A percentile compares a stretch with the other conserved stretches of the same genome.
These are phyloP conservation scores for Westerdykella ornata DNA, from an alignment of 2,329 filamentous ascomycete genomes.

Conservation along the genomic window DNA sequence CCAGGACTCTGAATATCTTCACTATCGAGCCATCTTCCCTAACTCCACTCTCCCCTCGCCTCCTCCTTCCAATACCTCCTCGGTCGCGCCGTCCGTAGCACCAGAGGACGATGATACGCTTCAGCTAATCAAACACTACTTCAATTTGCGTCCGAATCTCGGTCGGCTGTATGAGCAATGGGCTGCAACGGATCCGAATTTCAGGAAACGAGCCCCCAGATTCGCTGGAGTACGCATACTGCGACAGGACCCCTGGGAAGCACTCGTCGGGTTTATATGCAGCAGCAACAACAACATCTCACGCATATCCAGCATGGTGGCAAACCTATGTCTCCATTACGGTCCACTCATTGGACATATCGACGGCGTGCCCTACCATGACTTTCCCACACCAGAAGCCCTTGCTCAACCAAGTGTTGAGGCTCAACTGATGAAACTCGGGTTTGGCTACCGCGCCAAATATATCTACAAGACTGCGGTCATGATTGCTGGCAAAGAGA, in stretches of 20 bases:
- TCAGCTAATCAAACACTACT: constrained; percentile 71
- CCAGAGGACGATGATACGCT: constrained; percentile 62
- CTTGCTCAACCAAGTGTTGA: constrained; percentile 74
- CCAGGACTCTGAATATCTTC: constrained; percentile 70
- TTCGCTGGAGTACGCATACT: constrained; percentile 91
- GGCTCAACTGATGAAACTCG: constrained; percentile 67
- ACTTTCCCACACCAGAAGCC: constrained; percentile 72
- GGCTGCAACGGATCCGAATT: constrained; percentile 80
- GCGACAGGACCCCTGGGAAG: constrained; percentile 93
- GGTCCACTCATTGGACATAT: constrained; percentile 68
- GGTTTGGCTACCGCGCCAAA: constrained; percentile 90
- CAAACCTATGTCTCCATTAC: constrained; percentile 84
- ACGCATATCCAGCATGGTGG: constrained; percentile 92
- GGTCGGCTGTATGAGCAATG: constrained; percentile 74
- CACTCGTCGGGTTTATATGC: constrained; percentile 90
- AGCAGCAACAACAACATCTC: constrained; percentile 98
- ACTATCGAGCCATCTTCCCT: constrained; percentile 68
- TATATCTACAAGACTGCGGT: constrained; percentile 84
- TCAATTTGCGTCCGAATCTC: constrained; percentile 77
- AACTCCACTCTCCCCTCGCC: constrained; percentile 30
- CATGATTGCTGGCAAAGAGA: constrained; percentile 61
- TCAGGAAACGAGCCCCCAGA: constrained; percentile 74
- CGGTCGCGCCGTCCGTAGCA: constrained; percentile 25
- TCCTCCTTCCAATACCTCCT: constrained; percentile 34
- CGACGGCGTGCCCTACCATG: constrained; percentile 67